Percentiles rank a stretch among this genome's conserved stretches.
phyloP scores from a whole-genome alignment of 75 land plant genomes.

The Azolla pinnata region DNA sequence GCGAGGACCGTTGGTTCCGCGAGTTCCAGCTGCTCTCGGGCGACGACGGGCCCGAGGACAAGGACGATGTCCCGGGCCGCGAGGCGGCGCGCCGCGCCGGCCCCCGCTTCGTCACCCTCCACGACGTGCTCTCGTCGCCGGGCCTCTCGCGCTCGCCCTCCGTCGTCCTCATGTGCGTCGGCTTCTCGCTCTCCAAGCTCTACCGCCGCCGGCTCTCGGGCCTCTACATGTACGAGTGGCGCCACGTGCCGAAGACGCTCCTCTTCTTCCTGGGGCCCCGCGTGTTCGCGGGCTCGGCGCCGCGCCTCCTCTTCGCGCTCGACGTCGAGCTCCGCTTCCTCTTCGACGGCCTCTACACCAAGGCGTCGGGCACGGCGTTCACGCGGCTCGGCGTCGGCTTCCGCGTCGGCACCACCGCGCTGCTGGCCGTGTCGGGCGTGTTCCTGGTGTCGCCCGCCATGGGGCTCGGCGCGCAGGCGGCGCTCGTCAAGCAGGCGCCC shows the following conservation, averaged over 20 bases:
- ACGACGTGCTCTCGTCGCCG: not conserved
- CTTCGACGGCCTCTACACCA: conserved; percentile 30
- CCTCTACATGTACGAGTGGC: conserved; percentile 7
- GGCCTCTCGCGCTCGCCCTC: not conserved
- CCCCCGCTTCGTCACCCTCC: not conserved
- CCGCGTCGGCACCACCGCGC: not conserved
- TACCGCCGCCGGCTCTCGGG: not conserved
- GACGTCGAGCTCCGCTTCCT: conserved; percentile 25
- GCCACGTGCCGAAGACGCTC: not conserved
- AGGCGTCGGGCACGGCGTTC: conserved; percentile 9
- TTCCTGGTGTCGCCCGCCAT: too few species aligned
- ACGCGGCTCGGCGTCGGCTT: not conserved
- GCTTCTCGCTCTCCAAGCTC: not conserved
- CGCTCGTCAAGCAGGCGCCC: not conserved
- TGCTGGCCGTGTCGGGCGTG: not conserved
- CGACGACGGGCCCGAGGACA: too few species aligned
- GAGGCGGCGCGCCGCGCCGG: too few species aligned
- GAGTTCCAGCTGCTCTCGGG: too few species aligned
- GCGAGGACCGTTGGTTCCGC: not conserved
- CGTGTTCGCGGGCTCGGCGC: not conserved
- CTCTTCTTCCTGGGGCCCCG: not conserved
- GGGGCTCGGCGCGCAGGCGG: too few species aligned
- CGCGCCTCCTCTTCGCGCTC: conserved; percentile 8
- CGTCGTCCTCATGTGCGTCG: not conserved
- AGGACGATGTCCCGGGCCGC: too few species aligned